A percentile compares a stretch with the other conserved stretches of the same genome.
phyloP scores from a whole-genome alignment of 1,139 yeast species.

The Zygosaccharomyces pseudobailii region DNA sequence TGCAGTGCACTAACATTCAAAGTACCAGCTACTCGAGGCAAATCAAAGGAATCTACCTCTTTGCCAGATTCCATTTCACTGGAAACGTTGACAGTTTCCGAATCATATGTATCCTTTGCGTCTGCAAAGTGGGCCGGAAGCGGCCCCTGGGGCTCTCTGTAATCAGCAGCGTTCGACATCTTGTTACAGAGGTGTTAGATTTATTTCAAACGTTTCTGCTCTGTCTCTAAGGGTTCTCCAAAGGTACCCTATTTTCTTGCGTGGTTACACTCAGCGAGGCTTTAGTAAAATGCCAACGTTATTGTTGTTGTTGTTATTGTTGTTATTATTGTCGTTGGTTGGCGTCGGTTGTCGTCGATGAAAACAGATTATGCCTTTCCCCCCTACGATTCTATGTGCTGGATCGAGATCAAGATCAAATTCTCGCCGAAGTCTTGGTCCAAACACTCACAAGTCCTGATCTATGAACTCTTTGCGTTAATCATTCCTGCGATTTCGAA shows the following conservation, averaged over 20 bases:
- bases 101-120: neutral
- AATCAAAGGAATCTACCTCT: slow-evolving; percentile 10
- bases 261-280: neutral
- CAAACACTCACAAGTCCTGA: neutral
- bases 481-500: neutral
- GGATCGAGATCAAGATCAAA: neutral
- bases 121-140: neutral
- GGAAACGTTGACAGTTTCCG: neutral
- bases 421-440: neutral
- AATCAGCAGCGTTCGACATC: neutral
- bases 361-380: neutral
- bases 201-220: neutral
- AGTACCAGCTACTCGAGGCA: slow-evolving; percentile 63
- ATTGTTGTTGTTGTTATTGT: neutral
- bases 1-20: slow-evolving; percentile 51
- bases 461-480: neutral
- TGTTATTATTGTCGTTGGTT: neutral
- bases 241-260: neutral
- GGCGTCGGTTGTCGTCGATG: neutral
- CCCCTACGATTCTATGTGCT: neutral
- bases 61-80: neutral
- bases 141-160: neutral
- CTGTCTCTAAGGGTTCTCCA: neutral
- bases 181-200: neutral
- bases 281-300: neutral